Base-by-base conservation (phyloP, 495 filamentous ascomycete species). In the Umbilicaria muhlenbergii region DNA sequence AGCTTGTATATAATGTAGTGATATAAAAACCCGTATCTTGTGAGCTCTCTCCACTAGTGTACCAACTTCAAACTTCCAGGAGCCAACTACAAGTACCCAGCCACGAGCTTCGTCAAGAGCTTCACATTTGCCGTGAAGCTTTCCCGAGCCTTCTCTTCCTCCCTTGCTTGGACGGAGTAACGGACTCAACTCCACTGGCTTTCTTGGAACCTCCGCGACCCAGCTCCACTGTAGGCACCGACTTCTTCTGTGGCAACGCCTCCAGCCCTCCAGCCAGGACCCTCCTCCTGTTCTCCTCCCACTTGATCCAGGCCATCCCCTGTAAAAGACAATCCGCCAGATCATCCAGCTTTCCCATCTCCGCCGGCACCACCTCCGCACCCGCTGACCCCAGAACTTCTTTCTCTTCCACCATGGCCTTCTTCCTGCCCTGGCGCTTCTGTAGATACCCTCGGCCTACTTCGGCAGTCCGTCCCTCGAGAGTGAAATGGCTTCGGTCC, bases 291-390 rank as follows among this genome's bases (percentile, higher is more conserved):
- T 86, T 88, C 47, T 67, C 60, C 55, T 88, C 74, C 89, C 89
- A 96, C 44, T 80, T 69, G 39, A 88, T 58, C 83, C 83, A 94
- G 10, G 86, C 81, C 48, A 86, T 63, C 0, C 81, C 91, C 62
- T 96, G 89, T 48, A 94, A 53, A 28, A 95, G 59, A 58, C 81
- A 83, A 71, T 96, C 89, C 5, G 86, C 83, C 48, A 96, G 64
- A 68, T 96, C 89, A 64, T 96, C 89, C 50, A 93, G 53, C 58
- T 96, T 96, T 15, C 49, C 48, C 11, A 53, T 48, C 34, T 51
- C 50, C 16, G 5, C 42, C 19, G 46, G 33, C 37, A 39, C 48
- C 12, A n/a, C 42, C 34, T 6, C 32, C 32, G 34, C 32, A 15
- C 36, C 44, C 19, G 45, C 3, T 41, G 51, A 11, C 43, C 47